Evolutionary conservation across 805 yeast genomes (phyloP).

Genomic region (Myxozyma monticola): DNA sequence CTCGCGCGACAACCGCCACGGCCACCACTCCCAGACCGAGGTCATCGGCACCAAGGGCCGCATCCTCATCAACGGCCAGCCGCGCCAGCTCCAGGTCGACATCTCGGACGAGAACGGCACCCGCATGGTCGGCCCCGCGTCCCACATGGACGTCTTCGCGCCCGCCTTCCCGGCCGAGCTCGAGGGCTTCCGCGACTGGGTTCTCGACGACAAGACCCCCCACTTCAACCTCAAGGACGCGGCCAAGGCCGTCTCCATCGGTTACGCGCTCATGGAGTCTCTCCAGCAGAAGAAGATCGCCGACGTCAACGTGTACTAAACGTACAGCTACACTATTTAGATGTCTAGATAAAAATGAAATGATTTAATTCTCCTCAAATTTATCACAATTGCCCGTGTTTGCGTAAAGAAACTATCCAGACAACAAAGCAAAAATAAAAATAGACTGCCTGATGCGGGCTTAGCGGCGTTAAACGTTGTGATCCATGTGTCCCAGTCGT

Average conservation of each 20-base stretch:
- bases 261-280: conserved; percentile 16
- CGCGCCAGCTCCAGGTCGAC: conserved; percentile 12
- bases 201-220: conserved; percentile 5
- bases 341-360: too few relatives aligned
- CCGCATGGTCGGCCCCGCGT: conserved; percentile 9
- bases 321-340: too few relatives aligned
- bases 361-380: too few relatives aligned
- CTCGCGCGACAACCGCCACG: conserved; percentile 28
- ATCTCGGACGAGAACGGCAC: conserved; percentile 20
- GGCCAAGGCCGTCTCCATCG: conserved; percentile 29
- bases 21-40: conserved; percentile 31
- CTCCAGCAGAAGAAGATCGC: too few relatives aligned
- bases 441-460: too few relatives aligned
- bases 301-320: too few relatives aligned
- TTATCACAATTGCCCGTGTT: too few relatives aligned
- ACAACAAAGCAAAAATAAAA: too few relatives aligned
- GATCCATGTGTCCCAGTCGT: too few relatives aligned
- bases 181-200: conserved; percentile 24
- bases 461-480: too few relatives aligned
- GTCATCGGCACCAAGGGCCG: conserved; percentile 32
- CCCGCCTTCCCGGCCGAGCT: conserved; percentile 18
- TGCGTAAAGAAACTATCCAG: too few relatives aligned
- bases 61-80: conserved; percentile 24
- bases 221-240: conserved; percentile 27
- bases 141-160: conserved; percentile 15